phyloP scores from a whole-genome alignment of 169 alveolate genomes.

The Plasmodium vivax region DNA sequence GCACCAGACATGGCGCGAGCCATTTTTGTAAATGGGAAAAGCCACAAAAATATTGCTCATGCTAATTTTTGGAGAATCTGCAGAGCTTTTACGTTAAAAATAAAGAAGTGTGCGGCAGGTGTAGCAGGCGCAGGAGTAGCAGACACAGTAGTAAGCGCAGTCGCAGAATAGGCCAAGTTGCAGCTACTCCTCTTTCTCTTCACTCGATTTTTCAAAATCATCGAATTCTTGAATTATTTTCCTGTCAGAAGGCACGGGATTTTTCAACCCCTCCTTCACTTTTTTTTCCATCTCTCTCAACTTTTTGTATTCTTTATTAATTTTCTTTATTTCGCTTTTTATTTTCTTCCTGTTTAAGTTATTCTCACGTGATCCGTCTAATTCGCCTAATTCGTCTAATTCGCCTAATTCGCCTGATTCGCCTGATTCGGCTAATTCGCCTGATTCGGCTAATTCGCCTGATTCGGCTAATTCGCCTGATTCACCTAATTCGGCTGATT shows the following conservation, averaged over 20 bases:
- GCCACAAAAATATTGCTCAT: neutral
- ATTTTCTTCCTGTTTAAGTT: slow-evolving; percentile 35
- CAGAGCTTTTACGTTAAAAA: neutral
- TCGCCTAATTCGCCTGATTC: too few species aligned
- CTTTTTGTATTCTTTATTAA: slow-evolving; percentile 63
- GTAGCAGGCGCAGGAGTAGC: neutral
- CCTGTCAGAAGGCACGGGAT: slow-evolving; percentile 50
- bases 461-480: too few species aligned
- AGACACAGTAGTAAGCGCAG: too few species aligned
- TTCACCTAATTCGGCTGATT: slow-evolving; percentile 17
- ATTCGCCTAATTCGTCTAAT: too few species aligned
- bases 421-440: too few species aligned
- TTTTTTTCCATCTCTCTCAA: slow-evolving; percentile 60
- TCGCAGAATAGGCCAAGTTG: neutral
- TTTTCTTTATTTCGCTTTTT: slow-evolving; percentile 47
- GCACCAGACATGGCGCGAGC: neutral
- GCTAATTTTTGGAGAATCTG: neutral
- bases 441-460: too few species aligned
- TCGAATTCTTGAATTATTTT: slow-evolving; percentile 53
- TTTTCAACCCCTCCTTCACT: slow-evolving; percentile 44
- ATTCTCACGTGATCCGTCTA: slow-evolving; percentile 1
- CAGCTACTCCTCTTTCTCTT: slow-evolving; percentile 2
- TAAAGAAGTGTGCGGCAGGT: neutral
- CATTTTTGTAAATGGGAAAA: neutral
- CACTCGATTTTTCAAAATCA: slow-evolving; percentile 52